Evolutionary conservation across 495 filamentous ascomycete genomes (phyloP).

Genomic region (Coniosporium apollinis): DNA sequence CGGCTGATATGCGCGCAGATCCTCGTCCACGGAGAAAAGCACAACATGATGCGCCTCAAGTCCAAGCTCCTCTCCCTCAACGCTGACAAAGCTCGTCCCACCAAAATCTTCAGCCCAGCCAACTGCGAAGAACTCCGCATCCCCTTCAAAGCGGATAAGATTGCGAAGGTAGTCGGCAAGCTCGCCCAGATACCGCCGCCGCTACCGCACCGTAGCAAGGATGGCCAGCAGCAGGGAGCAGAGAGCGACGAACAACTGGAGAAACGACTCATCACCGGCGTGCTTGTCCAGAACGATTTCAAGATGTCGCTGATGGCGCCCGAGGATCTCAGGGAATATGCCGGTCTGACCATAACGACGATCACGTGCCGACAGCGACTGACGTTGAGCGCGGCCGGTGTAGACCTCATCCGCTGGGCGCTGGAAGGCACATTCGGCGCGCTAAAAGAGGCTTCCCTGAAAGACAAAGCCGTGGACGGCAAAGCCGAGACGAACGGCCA

Average conservation of each 20-base stretch:
- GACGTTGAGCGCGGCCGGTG: conserved; percentile 68
- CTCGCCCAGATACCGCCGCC: conserved; percentile 67
- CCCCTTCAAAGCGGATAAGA: conserved; percentile 89
- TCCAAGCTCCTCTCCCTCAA: conserved; percentile 87
- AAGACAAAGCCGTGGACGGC: conserved; percentile 27
- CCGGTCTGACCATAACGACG: conserved; percentile 82
- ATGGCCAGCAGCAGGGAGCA: conserved; percentile 23
- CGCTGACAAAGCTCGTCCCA: conserved; percentile 54
- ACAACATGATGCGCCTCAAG: conserved; percentile 95
- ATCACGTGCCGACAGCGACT: conserved; percentile 82
- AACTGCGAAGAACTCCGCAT: conserved; percentile 95
- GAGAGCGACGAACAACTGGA: conserved; percentile 29
- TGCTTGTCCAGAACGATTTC: conserved; percentile 92
- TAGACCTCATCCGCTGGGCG: conserved; percentile 85
- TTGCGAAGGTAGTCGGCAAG: conserved; percentile 90
- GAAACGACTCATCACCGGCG: conserved; percentile 56
- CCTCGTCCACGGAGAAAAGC: conserved; percentile 88
- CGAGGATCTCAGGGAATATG: conserved; percentile 88
- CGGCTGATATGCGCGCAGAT: conserved; percentile 40
- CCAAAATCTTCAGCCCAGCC: conserved; percentile 80
- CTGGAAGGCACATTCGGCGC: conserved; percentile 85
- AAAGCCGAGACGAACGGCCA: conserved; percentile 23
- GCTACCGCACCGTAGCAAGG: conserved; percentile 7
- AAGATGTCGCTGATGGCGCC: conserved; percentile 92
- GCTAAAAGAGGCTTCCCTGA: conserved; percentile 46